Conservation (phyloP, 2,329 filamentous ascomycete species). For the Beauveria rudraprayagi region DNA sequence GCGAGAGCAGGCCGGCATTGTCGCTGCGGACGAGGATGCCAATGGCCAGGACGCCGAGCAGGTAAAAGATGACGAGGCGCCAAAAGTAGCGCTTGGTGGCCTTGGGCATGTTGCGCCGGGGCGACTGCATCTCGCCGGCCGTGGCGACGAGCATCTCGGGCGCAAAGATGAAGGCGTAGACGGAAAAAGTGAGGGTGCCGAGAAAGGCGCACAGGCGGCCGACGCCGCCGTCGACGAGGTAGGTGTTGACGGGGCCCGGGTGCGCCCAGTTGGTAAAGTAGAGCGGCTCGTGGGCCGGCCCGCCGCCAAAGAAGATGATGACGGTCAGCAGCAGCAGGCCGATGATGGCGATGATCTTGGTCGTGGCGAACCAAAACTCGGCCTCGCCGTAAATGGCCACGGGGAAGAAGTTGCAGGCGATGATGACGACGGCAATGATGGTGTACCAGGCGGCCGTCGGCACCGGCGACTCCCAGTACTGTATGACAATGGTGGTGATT, state of each 20-base stretch:
- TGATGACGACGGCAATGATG: conserved; percentile 15
- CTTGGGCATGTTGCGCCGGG: conserved; percentile 23
- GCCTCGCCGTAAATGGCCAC: conserved; percentile 39
- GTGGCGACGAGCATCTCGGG: conserved; percentile 23
- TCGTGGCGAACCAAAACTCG: conserved; percentile 39
- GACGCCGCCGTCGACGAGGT: conserved; percentile 31
- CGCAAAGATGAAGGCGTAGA: conserved; percentile 18
- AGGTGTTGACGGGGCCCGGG: conserved; percentile 22
- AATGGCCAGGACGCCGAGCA: conserved; percentile 22
- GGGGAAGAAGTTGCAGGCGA: conserved; percentile 21
- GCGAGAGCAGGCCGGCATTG: conserved; percentile 27
- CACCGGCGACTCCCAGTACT: conserved; percentile 16
- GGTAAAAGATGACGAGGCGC: conserved; percentile 22
- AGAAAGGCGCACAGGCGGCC: conserved; percentile 51
- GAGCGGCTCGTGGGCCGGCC: conserved; percentile 33
- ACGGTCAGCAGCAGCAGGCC: conserved; percentile 40
- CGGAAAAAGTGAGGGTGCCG: conserved; percentile 9
- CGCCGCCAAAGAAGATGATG: conserved; percentile 39
- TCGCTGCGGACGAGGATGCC: conserved; percentile 22
- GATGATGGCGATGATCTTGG: conserved; percentile 41
- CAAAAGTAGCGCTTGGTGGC: conserved; percentile 23
- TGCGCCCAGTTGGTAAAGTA: conserved; percentile 35
- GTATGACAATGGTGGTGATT: conserved; percentile 15
- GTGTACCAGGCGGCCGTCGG: conserved; percentile 16
- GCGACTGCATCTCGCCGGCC: conserved; percentile 25